These are phyloP conservation scores for Leccinum fibrillosum DNA, from an alignment of 768 basidiomycete genomes.

Conservation along the genomic window DNA sequence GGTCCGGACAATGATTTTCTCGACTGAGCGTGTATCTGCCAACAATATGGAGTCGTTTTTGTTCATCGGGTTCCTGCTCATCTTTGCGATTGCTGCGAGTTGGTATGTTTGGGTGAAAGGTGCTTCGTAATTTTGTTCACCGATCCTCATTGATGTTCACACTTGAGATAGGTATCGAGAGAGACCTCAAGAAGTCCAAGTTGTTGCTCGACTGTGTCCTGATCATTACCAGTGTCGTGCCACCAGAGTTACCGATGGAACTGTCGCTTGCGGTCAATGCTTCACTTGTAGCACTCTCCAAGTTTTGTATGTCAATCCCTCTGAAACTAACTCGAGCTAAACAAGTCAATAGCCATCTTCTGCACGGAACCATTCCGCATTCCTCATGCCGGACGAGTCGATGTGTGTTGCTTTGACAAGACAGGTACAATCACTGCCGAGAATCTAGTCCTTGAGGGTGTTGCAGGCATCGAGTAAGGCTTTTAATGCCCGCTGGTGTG, in stretches of 20 bases:
- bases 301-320: constrained; percentile 61
- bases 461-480: constrained; percentile 85
- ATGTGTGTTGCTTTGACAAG: constrained; percentile 99
- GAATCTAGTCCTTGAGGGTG: constrained; percentile 89
- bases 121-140: constrained; percentile 29
- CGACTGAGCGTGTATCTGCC: constrained; percentile 92
- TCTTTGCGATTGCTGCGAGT: constrained; percentile 96
- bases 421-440: constrained; percentile 98
- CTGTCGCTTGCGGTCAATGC: constrained; percentile 94
- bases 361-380: constrained; percentile 99
- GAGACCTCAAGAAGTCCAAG: constrained; percentile 92
- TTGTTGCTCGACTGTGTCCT: constrained; percentile 92
- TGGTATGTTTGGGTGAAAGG: constrained; percentile 99
- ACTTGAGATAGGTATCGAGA: constrained; percentile 67
- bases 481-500: neutral
- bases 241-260: constrained; percentile 98
- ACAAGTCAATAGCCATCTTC: constrained; percentile 72
- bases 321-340: neutral
- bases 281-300: constrained; percentile 88
- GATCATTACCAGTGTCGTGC: constrained; percentile 96
- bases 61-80: constrained; percentile 96
- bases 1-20: constrained; percentile 98
- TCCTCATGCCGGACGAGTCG: constrained; percentile 91
- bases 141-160: constrained; percentile 3
- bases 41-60: constrained; percentile 95